Conservation (phyloP, 352 stramenopile species). For the Globisporangium takayamanum region DNA sequence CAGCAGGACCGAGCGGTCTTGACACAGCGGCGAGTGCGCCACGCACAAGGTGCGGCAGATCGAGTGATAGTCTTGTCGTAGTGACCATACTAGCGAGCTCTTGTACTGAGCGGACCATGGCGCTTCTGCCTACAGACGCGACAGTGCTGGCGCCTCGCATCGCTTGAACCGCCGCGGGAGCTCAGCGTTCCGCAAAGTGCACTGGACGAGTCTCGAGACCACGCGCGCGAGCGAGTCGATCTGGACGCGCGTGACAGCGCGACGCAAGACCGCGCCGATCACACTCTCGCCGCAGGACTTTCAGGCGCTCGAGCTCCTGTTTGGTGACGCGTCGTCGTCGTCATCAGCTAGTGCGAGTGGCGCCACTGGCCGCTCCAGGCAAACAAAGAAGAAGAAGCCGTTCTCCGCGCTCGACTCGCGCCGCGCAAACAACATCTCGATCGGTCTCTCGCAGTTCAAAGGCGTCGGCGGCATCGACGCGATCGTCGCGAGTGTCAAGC, state of each 20-base stretch:
- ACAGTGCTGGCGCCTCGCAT: slow-evolving; percentile 4
- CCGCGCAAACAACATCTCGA: slow-evolving; percentile 77
- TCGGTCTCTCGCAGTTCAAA: slow-evolving; percentile 77
- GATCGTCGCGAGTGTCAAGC: slow-evolving; percentile 39
- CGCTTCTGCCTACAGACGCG: background rate
- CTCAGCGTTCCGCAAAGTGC: slow-evolving; percentile 63
- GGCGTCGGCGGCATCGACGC: slow-evolving; percentile 30
- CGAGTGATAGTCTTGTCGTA: background rate
- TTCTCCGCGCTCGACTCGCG: slow-evolving; percentile 66
- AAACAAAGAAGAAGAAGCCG: slow-evolving; percentile 22
- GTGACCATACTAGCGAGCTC: background rate
- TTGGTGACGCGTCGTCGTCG: slow-evolving; percentile 25
- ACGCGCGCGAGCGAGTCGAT: slow-evolving; percentile 57
- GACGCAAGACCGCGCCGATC: slow-evolving; percentile 62
- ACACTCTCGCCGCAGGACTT: slow-evolving; percentile 65
- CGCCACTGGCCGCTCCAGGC: background rate
- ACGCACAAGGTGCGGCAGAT: slow-evolving; percentile 1
- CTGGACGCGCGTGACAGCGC: slow-evolving; percentile 59
- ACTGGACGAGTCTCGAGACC: slow-evolving; percentile 70
- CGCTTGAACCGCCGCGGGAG: slow-evolving; percentile 31
- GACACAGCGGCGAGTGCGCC: background rate
- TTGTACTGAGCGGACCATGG: background rate
- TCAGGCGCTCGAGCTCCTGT: slow-evolving; percentile 48
- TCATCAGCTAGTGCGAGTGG: background rate
- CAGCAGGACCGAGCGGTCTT: slow-evolving; percentile 31